Evolutionary conservation across 176 grass and related monocot genomes (phyloP).

Genomic region (Saccharum officinarum): DNA sequence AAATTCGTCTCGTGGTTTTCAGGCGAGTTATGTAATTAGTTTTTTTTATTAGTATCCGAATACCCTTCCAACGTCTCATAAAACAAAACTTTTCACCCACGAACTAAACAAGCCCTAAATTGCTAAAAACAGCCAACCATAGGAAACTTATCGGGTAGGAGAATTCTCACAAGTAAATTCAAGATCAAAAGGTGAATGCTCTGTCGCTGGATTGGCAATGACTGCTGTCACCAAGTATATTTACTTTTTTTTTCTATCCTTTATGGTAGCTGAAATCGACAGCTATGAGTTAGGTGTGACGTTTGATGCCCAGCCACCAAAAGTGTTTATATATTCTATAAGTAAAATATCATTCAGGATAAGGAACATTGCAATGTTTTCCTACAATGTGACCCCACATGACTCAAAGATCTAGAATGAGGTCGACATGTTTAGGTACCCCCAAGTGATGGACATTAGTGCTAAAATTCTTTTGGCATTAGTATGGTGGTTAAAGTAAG

Average conservation of each 20-base stretch:
- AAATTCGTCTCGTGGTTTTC: too few species aligned
- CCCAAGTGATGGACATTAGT: background rate
- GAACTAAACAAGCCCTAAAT: background rate
- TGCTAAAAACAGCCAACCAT: background rate
- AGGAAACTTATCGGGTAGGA: background rate
- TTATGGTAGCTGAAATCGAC: slow-evolving; percentile 7
- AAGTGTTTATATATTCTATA: background rate
- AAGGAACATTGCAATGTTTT: background rate
- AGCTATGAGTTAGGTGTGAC: background rate
- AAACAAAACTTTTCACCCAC: too few species aligned
- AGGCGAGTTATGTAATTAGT: too few species aligned
- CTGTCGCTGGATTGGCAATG: background rate
- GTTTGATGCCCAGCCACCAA: background rate
- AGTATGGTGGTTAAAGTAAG: background rate
- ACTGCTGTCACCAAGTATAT: background rate
- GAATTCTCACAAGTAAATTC: background rate
- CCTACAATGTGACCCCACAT: background rate
- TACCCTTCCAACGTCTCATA: too few species aligned
- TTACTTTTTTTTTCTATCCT: background rate
- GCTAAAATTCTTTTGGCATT: background rate
- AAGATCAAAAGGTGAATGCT: background rate
- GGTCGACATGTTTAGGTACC: background rate
- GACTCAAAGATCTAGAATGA: slow-evolving; percentile 4
- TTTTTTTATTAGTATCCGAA: too few species aligned
- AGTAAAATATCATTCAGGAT: slow-evolving; percentile 11